Conservation (phyloP, 2,329 filamentous ascomycete genomes). For the Ceratocystis huliohia region DNA sequence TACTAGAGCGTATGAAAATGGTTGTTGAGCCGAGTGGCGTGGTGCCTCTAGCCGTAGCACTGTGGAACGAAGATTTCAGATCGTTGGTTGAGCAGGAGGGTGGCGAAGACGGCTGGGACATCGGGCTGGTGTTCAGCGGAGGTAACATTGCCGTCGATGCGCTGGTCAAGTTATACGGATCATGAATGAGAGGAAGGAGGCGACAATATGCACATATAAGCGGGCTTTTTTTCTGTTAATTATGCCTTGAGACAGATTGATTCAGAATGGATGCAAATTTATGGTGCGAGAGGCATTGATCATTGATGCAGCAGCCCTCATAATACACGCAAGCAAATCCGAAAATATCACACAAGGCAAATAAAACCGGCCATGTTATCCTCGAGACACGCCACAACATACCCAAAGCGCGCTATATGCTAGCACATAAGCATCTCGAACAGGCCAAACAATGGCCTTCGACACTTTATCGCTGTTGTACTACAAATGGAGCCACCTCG, state of each 20-base stretch:
- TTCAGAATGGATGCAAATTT: neutral
- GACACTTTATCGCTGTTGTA: neutral
- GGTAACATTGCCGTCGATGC: slow-evolving; percentile 47
- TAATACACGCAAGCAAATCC: neutral
- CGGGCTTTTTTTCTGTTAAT: neutral
- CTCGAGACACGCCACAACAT: neutral
- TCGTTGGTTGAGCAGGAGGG: slow-evolving; percentile 55
- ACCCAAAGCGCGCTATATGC: neutral
- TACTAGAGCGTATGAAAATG: slow-evolving; percentile 79
- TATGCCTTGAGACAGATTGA: neutral
- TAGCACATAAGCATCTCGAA: neutral
- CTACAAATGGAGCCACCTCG: slow-evolving; percentile 4
- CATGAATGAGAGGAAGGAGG: neutral
- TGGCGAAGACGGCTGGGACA: slow-evolving; percentile 60
- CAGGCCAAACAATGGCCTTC: neutral
- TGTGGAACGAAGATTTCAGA: slow-evolving; percentile 79
- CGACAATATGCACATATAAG: neutral
- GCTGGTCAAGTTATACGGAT: slow-evolving; percentile 39
- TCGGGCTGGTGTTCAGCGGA: slow-evolving; percentile 48
- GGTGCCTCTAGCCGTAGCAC: slow-evolving; percentile 67
- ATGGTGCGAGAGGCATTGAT: neutral
- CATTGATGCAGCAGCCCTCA: neutral
- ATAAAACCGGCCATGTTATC: neutral
- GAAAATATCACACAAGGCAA: neutral
- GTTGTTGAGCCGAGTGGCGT: slow-evolving; percentile 80